Percentiles rank a stretch among this genome's conserved stretches.
These are phyloP conservation scores for Aspergillus saccharolyticus DNA, from an alignment of 495 filamentous ascomycete genomes.

Conservation along the genomic window DNA sequence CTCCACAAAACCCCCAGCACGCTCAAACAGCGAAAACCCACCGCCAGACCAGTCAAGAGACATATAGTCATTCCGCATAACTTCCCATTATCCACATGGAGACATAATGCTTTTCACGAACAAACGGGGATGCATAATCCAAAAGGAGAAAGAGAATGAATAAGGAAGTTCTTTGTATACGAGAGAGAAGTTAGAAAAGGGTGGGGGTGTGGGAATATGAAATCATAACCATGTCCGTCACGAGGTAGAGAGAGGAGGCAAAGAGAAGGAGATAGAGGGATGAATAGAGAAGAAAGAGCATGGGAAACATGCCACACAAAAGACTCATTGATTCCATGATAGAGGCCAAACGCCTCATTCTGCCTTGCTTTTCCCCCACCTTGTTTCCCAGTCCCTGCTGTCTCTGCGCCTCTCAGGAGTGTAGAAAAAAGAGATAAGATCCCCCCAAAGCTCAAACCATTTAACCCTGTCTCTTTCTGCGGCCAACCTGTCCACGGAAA, in stretches of 20 bases:
- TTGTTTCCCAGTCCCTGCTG: neutral
- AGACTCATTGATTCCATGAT: neutral
- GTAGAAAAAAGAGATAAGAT: slow-evolving; percentile 22
- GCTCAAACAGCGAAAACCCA: neutral
- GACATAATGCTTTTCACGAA: neutral
- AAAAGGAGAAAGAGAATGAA: slow-evolving; percentile 5
- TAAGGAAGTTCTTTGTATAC: slow-evolving; percentile 17
- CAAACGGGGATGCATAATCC: slow-evolving; percentile 8
- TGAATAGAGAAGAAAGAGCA: neutral
- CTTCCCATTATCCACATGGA: slow-evolving; percentile 15
- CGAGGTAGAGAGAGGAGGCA: neutral
- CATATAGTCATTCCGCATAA: neutral
- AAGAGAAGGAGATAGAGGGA: neutral
- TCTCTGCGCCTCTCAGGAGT: slow-evolving; percentile 13
- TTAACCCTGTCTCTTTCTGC: slow-evolving; percentile 65
- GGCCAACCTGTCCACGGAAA: slow-evolving; percentile 97
- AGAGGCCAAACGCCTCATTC: neutral
- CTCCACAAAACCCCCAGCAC: slow-evolving; percentile 6
- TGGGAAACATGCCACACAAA: neutral
- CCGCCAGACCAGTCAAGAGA: neutral
- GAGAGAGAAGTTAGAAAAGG: slow-evolving; percentile 1
- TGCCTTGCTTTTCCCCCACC: slow-evolving; percentile 7
- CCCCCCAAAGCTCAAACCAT: slow-evolving; percentile 4
- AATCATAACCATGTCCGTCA: slow-evolving; percentile 10
- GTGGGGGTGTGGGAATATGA: neutral